phyloP scores from a whole-genome alignment of 2,329 filamentous ascomycete species.

The Paracorniculantispora psalliotae region DNA sequence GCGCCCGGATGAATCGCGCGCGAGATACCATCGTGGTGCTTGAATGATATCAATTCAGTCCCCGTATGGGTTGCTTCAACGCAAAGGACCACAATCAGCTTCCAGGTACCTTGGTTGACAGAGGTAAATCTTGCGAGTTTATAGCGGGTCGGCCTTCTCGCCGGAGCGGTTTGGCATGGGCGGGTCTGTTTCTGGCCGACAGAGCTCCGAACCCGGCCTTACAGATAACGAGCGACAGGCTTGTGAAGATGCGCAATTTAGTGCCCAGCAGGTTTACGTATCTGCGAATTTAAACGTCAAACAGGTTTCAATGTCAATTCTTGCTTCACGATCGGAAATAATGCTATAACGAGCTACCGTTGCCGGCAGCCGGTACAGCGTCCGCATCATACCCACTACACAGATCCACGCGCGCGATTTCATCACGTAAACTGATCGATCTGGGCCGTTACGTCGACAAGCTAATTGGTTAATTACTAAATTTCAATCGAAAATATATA shows the following conservation, averaged over 20 bases:
- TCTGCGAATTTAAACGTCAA: too few species aligned
- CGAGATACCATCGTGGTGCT: conserved; percentile 18
- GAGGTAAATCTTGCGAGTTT: conserved; percentile 4
- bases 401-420: conserved; percentile 5
- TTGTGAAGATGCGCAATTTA: not conserved
- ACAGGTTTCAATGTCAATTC: not conserved
- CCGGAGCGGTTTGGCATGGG: not conserved
- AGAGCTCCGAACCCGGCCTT: conserved; percentile 1
- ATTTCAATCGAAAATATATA: conserved; percentile 1
- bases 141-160: conserved; percentile 1
- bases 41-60: not conserved
- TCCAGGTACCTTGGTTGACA: not conserved
- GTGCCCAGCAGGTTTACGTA: not conserved
- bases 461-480: not conserved
- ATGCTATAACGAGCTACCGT: not conserved
- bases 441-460: not conserved
- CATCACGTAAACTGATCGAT: conserved; percentile 1
- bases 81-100: not conserved
- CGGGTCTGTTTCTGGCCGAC: not conserved
- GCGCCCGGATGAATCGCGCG: conserved; percentile 16
- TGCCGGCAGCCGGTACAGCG: not conserved
- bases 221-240: not conserved
- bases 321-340: not conserved
- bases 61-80: not conserved
- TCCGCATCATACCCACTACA: conserved; percentile 1